Percentiles rank a stretch among this genome's conserved stretches.
These are phyloP conservation scores for Fusarium albosuccineum DNA, from an alignment of 2,329 filamentous ascomycete genomes.

Conservation along the genomic window DNA sequence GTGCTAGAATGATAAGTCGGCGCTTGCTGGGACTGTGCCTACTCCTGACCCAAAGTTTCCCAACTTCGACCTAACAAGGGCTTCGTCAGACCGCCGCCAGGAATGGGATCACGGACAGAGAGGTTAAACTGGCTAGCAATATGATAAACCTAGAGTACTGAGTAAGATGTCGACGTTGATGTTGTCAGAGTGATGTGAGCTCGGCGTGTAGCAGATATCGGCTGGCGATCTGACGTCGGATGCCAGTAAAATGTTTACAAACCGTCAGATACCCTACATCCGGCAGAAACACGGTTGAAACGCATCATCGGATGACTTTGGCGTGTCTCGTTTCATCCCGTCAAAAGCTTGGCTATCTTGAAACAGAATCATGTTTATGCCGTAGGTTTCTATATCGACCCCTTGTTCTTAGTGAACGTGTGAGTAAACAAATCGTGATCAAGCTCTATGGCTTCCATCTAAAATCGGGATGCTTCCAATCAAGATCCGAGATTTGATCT, in stretches of 20 bases:
- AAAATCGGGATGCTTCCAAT: conserved; percentile 24
- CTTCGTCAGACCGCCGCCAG: too few relatives aligned
- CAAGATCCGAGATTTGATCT: conserved; percentile 13
- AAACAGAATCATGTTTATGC: background rate
- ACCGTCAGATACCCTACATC: background rate
- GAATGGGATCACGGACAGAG: too few relatives aligned
- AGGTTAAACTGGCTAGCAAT: too few relatives aligned
- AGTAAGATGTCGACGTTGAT: background rate
- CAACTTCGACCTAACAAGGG: too few relatives aligned
- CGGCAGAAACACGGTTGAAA: background rate
- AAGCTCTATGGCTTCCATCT: conserved; percentile 6
- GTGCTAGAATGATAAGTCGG: too few relatives aligned
- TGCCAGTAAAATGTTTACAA: background rate
- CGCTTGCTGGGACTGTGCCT: too few relatives aligned
- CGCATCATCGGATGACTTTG: conserved; percentile 1
- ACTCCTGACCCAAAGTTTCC: too few relatives aligned
- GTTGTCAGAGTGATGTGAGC: background rate
- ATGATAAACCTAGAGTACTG: too few relatives aligned
- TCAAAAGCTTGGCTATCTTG: background rate
- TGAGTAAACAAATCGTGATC: too few relatives aligned
- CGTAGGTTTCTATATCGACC: too few relatives aligned
- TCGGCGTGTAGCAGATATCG: background rate
- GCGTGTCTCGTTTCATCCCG: background rate
- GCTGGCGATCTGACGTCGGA: background rate
- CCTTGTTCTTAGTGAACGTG: too few relatives aligned